These are phyloP conservation scores for Xylaria venustula DNA, from an alignment of 495 filamentous ascomycete genomes.

Conservation along the genomic window DNA sequence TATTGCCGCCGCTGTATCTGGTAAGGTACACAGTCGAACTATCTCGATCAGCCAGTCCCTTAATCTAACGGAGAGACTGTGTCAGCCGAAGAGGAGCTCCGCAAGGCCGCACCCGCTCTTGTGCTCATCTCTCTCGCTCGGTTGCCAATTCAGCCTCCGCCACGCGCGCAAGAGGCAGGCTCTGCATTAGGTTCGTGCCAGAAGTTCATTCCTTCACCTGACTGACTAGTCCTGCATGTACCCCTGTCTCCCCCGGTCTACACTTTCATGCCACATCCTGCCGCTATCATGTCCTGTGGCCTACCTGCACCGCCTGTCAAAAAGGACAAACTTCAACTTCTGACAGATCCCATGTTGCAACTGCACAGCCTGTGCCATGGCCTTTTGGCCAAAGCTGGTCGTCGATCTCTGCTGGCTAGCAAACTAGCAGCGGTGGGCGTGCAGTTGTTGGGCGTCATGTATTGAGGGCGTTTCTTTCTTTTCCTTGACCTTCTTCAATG, in stretches of 20 bases:
- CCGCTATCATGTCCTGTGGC: slow-evolving; percentile 14
- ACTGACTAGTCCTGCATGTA: slow-evolving; percentile 31
- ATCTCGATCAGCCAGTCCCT: background rate
- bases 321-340: slow-evolving; percentile 31
- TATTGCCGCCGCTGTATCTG: background rate
- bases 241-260: slow-evolving; percentile 14
- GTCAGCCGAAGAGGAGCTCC: background rate
- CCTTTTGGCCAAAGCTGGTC: slow-evolving; percentile 11
- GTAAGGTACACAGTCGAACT: background rate
- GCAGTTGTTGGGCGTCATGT: slow-evolving; percentile 1
- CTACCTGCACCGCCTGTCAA: slow-evolving; percentile 18
- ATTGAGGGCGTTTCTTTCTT: background rate
- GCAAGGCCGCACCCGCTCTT: background rate
- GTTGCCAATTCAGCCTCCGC: background rate
- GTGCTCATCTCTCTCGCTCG: background rate
- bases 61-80: slow-evolving; percentile 4
- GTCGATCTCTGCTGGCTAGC: slow-evolving; percentile 1
- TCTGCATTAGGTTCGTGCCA: slow-evolving; percentile 42
- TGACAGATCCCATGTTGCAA: slow-evolving; percentile 27
- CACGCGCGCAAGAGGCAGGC: slow-evolving; percentile 11
- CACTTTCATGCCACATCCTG: slow-evolving; percentile 15
- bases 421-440: slow-evolving; percentile 12
- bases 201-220: slow-evolving; percentile 33
- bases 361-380: slow-evolving; percentile 15
- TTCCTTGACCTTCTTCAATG: background rate